Base-by-base conservation (phyloP, 306 rosid species). In the Quercus engelmannii region DNA sequence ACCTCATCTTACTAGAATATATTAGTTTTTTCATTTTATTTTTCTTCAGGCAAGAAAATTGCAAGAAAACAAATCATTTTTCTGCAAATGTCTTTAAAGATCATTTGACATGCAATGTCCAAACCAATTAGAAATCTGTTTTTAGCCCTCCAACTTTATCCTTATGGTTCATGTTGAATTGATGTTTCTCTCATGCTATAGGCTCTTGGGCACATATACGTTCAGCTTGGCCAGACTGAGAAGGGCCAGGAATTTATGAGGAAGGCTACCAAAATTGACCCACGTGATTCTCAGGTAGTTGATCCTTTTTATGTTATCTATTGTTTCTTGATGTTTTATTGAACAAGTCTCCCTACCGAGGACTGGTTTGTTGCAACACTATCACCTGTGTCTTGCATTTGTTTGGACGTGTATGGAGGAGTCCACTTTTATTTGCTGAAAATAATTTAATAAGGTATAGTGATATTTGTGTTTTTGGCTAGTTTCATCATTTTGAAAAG, bases 211-310 rank as follows among this genome's bases (percentile, higher is more conserved):
- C 94, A 91, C 88, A 89, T 96, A 76, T 90, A 93, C 80, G 85
- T 93, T 85, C 99, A 96, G 86, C 97, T 93, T 71, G 99, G 98
- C 71, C 98, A 91, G 86, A 84, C 88, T 69, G 99, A 92, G 79
- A 96, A 96, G 85, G 98, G 90, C 49, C 93, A 79, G 86, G 99
- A 96, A 80, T 88, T 86, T 76, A 80, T 96, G 82, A 89, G 98
- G 86, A 96, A 88, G 85, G 99, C 99, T 85, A 87, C 99, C 41
- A 96, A 96, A 88, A 90, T 93, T 85, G 99, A 96, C 81, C 97
- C 99, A 52, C 92, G 92, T 67, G 99, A 96, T 90, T 92, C 98
- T 62, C 99, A 96, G 96, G 99, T 90, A 80, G 82, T 68, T 23
- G 43, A 41, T 81, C 67, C 30, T 75, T 10, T 46, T 11, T 9